Base-by-base conservation (phyloP, 2,329 filamentous ascomycete species). In the Saccharata proteae region DNA sequence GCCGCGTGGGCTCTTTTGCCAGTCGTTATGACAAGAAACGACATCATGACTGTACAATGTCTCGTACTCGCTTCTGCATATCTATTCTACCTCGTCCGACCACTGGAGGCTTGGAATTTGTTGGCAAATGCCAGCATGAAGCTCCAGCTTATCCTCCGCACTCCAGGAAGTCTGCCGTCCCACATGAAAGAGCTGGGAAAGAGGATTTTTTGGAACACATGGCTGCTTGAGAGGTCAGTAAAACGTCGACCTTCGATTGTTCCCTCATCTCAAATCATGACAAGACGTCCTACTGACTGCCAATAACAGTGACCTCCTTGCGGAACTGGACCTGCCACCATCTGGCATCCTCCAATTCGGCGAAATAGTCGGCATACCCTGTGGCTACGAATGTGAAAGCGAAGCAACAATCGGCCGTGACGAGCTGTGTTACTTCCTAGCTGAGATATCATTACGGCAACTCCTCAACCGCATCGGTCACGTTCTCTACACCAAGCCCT, bases 381-480 rank as follows among this genome's bases (percentile, higher is more conserved):
- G 79, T 4, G 78, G 78, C 0, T 90, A 88, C 41, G 78, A 81
- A 45, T 66, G 67, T 35, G 58, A 70, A 37, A 74, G 75, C n/a
- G 74, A 77, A 34, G 27, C 28, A 2, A 62, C 69, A 5, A 71
- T 74, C 6, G 80, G 78, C 9, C 70, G 74, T 29, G 82, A 88
- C 44, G 80, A 88, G 37, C 62, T 88, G 10, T 88, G 82, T 80
- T 90, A 90, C 48, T 88, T 88, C 44, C 61, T 88, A 17, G 81
- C 82, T 21, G 81, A 88, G 46, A 86, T 90, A 39, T 81, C 80
- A 4, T 61, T 90, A 9, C 71, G 81, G 26, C 66, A 82, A 34
- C 68, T 90, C 3, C 66, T 88, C 42, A 85, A 85, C 51, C 69
- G 80, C 36, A 79, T 83, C 45, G 83, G 77, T 58, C 78, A 84